Base-by-base conservation (phyloP, 306 rosid genomes). In the Medicago lupulina region DNA sequence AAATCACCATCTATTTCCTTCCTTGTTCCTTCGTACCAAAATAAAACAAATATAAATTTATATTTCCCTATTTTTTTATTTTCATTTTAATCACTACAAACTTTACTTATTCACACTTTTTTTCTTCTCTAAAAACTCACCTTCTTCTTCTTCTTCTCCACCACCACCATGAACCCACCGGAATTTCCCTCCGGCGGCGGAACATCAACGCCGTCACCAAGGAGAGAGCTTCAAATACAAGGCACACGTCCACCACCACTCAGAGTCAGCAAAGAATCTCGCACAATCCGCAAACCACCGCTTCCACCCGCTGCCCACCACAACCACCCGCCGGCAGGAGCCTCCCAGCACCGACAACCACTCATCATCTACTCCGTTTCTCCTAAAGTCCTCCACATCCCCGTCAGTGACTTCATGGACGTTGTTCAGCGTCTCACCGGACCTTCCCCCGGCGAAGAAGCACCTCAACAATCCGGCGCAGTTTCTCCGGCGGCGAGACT, bases 341-440 rank as follows among this genome's bases (percentile, higher is more conserved):
- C 60, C 43, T 15, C 57, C 40, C 61, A 82, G 54, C 76, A 61
- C 10, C 76, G 78, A 0, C 76, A 93, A 70, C 98, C 96, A 0
- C 51, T 90, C 16, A 91, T 95, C 21, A 95, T 95, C 82, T 95
- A 95, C 89, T 77, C 91, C 41, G 91, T 95, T 6, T 95, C 98
- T 40, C 98, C 98, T 1, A 90, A 90, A 79, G 93, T 86, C 70
- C 85, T 88, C 77, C 90, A 90, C 67, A 80, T 91, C 67, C 28
- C 85, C 1, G 93, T 73, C 64, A 78, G 17, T 57, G 85, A 95
- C 41, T 95, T 95, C 91, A 90, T 89, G 97, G 88, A 94, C 83
- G 69, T 87, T 11, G 97, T 95, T 31, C 99, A 95, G 79, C 92
- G 97, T 55, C 97, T 95, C 72, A 95, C 99, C 13, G 99, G 99